Base-by-base conservation (phyloP, 345 rosid species). In the Eucalyptus cloeziana region DNA sequence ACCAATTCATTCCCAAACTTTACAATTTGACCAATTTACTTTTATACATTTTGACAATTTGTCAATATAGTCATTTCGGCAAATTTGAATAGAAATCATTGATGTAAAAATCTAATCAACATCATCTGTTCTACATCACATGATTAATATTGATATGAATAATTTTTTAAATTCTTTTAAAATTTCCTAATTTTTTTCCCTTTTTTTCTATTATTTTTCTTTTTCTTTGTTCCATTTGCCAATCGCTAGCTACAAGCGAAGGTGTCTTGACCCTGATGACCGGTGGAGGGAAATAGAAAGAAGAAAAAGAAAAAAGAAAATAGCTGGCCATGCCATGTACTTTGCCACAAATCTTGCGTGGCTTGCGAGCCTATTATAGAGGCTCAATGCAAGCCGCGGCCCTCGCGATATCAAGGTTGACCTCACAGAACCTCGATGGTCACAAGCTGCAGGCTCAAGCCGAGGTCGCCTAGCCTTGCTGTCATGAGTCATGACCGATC, bases 51-150 rank as follows among this genome's bases (percentile, higher is more conserved):
- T 43, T 43, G 44, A 43, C 44, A 43, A 43, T 43, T 43, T 43
- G 44, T 43, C 44, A 43, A 43, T 43, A 43, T 43, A 43, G 44
- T 43, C 44, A 43, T 43, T 43, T 43, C 44, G 44, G 44, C 44
- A 43, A 43, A 5, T 43, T 43, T 43, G 44, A 43, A 43, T 43
- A 43, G 44, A 43, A 43, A 43, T 43, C 44, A 6, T 43, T 21
- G 0, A 19, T 10, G 3, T 71, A 21, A 44, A 10, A 7, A 6
- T 37, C 2, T 10, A 71, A 0, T 33, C 13, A 33, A 5, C 0
- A 2, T 21, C 25, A 0, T 0, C 0, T 0, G 1, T 31, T 14
- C 4, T 31, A 15, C 0, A 14, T 9, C 7, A 67, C 3, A 16
- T 15, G 0, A 8, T 3, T 2, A 3, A 0, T 16, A 8, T 31